Base-by-base conservation (phyloP, 345 rosid species). In the Eutrema yunnanense region DNA sequence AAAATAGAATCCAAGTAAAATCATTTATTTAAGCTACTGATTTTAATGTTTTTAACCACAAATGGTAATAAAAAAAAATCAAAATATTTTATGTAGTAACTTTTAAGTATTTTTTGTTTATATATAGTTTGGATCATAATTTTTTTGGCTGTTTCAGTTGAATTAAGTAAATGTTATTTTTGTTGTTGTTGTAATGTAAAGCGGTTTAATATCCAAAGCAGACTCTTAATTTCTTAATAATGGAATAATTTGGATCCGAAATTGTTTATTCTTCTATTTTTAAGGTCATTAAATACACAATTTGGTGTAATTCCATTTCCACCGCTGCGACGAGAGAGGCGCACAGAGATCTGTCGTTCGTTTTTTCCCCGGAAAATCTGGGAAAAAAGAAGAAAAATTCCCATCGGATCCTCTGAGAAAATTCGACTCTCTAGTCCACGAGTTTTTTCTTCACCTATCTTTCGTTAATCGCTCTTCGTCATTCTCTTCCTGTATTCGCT, bases 291-390 rank as follows among this genome's bases (percentile, higher is more conserved):
- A 61, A 67, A 58, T 41, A 53, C 2, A 68, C 22, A 22, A 13
- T 42, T 62, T 47, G 70, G 58, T 69, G 62, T 63, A 22, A 40
- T 70, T 76, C 80, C 71, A 69, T 71, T 70, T 76, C 80, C 71
- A 69, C 71, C 75, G 66, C 51, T 22, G 27, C 80, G 54, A 65
- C 67, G 72, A 70, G 80, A 56, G 54, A 42, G 62, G 67, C 41
- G 67, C 47, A 48, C 34, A 74, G 47, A 71, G 76, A 65, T 65
- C 76, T 65, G 63, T 71, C 72, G 34, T 76, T 50, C 66, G 59
- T 62, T 76, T 62, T 69, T 34, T 16, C 16, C 71, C 75, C 71
- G 79, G 79, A 63, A 76, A 76, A 69, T 69, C 79, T 69, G 79
- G 43, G 74, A 0, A 43, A 52, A 16, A 16, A 7, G 9, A 42